Evolutionary conservation across 257 asterid species (phyloP).

Genomic region (Cordia subcordata): DNA sequence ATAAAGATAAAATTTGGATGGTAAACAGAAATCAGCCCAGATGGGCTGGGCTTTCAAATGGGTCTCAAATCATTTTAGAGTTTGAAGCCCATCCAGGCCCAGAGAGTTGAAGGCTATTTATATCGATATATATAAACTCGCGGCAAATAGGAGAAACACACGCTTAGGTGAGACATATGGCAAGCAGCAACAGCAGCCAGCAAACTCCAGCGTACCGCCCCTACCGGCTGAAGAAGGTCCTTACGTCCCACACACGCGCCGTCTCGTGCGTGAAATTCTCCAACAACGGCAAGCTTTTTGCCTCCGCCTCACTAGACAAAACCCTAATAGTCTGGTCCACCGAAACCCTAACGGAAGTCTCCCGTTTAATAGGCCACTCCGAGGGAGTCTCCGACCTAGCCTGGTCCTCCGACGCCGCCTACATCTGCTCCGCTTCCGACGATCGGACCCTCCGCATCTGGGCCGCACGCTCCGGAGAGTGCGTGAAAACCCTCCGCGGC

Average conservation of each 20-base stretch:
- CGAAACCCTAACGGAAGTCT: slow-evolving; percentile 51
- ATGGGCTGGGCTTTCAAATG: too few relatives aligned
- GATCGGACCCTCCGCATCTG: slow-evolving; percentile 94
- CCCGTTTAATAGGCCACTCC: slow-evolving; percentile 67
- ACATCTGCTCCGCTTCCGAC: slow-evolving; percentile 95
- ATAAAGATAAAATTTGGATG: too few relatives aligned
- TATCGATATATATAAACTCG: background rate
- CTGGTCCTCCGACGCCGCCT: slow-evolving; percentile 87
- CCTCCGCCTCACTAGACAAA: slow-evolving; percentile 83
- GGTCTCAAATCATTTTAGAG: background rate
- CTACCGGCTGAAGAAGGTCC: slow-evolving; percentile 52
- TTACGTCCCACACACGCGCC: slow-evolving; percentile 56
- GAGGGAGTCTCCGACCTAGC: slow-evolving; percentile 81
- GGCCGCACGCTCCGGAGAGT: slow-evolving; percentile 72
- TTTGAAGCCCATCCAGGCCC: background rate
- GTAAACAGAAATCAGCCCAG: too few relatives aligned
- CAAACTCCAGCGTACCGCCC: slow-evolving; percentile 38
- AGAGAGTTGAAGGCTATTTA: background rate
- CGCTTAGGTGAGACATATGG: slow-evolving; percentile 19
- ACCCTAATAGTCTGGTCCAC: slow-evolving; percentile 79
- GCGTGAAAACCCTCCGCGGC: slow-evolving; percentile 76
- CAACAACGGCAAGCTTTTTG: slow-evolving; percentile 70
- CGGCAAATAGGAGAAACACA: background rate
- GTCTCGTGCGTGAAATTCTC: slow-evolving; percentile 74
- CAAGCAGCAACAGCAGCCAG: slow-evolving; percentile 33